Evolutionary conservation across 495 filamentous ascomycete genomes (phyloP).

Genomic region (Penicillium diatomitis): DNA sequence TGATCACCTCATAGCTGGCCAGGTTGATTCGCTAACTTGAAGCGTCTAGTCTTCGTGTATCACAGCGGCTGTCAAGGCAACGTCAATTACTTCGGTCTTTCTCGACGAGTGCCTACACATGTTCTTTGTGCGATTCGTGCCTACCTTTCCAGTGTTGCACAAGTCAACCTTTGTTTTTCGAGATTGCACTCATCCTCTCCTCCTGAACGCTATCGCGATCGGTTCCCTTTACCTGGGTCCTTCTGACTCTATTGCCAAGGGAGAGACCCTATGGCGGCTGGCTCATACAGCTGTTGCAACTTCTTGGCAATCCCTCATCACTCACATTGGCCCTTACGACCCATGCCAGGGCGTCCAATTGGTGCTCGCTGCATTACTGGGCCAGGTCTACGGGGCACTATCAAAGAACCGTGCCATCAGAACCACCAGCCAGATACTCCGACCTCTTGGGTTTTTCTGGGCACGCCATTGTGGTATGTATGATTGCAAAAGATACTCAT

Average conservation of each 20-base stretch:
- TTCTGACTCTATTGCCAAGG: conserved; percentile 36
- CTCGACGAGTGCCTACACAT: conserved; percentile 42
- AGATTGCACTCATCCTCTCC: conserved; percentile 38
- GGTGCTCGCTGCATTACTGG: conserved; percentile 36
- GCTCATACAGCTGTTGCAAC: conserved; percentile 42
- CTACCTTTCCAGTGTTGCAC: conserved; percentile 41
- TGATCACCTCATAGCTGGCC: background rate
- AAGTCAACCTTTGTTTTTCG: conserved; percentile 41
- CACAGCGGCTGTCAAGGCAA: conserved; percentile 38
- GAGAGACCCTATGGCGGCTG: conserved; percentile 38
- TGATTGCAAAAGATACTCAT: conserved; percentile 27
- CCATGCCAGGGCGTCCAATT: conserved; percentile 39
- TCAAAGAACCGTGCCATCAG: conserved; percentile 39
- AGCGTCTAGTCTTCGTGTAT: conserved; percentile 33
- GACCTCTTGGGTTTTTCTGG: conserved; percentile 42
- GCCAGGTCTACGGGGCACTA: conserved; percentile 39
- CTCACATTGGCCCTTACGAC: conserved; percentile 38
- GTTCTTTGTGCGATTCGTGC: conserved; percentile 43
- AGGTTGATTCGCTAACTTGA: background rate
- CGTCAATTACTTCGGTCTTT: conserved; percentile 40
- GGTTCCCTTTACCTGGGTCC: conserved; percentile 41
- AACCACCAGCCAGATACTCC: conserved; percentile 40
- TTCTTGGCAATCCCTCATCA: conserved; percentile 42
- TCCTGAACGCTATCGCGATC: conserved; percentile 42
- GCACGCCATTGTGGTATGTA: conserved; percentile 39